A percentile compares a stretch with the other conserved stretches of the same genome.
Conservation (phyloP, 495 filamentous ascomycete genomes). For the Evansstolkia leycettana region DNA sequence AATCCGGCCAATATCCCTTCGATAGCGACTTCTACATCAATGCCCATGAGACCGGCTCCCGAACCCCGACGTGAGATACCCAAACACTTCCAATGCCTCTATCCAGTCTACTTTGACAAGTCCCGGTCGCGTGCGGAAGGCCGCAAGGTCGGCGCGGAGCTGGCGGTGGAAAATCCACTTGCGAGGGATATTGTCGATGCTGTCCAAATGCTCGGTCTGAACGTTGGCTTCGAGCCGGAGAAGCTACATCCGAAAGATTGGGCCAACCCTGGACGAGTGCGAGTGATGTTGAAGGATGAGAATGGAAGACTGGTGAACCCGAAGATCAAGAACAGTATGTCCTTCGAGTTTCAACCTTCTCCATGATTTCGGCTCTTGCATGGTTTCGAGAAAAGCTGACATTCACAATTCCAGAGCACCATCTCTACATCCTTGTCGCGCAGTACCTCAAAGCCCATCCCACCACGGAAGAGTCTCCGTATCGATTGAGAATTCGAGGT, state of each 20-base stretch:
- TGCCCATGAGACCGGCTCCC: conserved; percentile 22
- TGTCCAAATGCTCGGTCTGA: conserved; percentile 57
- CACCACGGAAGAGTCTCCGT: conserved; percentile 52
- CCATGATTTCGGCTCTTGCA: conserved; percentile 1
- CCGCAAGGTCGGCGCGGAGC: conserved; percentile 55
- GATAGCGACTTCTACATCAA: conserved; percentile 17
- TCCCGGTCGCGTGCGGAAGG: conserved; percentile 63
- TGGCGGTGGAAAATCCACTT: conserved; percentile 75
- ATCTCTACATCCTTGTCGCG: conserved; percentile 69
- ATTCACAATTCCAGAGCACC: too few species aligned
- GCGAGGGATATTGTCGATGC: conserved; percentile 84
- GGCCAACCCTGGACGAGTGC: conserved; percentile 88
- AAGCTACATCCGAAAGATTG: conserved; percentile 95
- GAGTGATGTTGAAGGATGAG: conserved; percentile 57
- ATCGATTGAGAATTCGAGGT: conserved; percentile 53
- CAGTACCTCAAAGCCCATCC: conserved; percentile 65
- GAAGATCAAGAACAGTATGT: conserved; percentile 65
- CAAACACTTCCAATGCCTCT: conserved; percentile 75
- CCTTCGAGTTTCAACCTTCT: not conserved
- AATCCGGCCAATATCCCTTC: conserved; percentile 21
- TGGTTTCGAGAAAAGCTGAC: conserved; percentile 1
- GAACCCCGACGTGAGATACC: conserved; percentile 42
- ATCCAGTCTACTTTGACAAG: conserved; percentile 88
- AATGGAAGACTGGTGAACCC: conserved; percentile 31
- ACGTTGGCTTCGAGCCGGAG: conserved; percentile 74